phyloP scores from a whole-genome alignment of 2,329 filamentous ascomycete species.

The Calonectria montana region DNA sequence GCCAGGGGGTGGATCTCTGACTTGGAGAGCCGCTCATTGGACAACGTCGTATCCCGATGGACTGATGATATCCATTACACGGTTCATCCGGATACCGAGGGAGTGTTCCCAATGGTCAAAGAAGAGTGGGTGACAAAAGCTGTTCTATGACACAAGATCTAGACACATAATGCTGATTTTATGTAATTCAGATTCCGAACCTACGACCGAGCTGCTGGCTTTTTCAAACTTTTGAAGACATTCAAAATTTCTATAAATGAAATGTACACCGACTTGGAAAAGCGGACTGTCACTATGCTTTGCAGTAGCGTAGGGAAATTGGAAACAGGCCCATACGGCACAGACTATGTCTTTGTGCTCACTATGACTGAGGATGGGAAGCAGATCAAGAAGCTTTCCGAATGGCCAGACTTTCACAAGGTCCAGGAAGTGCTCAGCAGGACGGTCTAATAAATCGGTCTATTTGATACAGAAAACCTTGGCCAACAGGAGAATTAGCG shows the following conservation, averaged over 20 bases:
- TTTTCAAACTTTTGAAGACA: conserved; percentile 5
- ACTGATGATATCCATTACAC: conserved; percentile 14
- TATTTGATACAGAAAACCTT: too few species aligned
- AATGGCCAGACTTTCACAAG: conserved; percentile 13
- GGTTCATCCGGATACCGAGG: conserved; percentile 8
- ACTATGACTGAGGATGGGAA: conserved; percentile 14
- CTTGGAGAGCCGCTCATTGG: conserved; percentile 8
- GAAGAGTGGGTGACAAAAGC: neutral
- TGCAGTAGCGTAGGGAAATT: conserved; percentile 6
- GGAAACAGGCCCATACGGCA: conserved; percentile 8
- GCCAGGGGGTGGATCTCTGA: conserved; percentile 9
- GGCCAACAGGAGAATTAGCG: too few species aligned
- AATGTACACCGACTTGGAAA: conserved; percentile 8
- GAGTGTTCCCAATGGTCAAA: neutral
- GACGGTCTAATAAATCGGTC: neutral
- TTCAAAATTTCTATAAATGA: conserved; percentile 13
- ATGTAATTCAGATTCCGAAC: neutral
- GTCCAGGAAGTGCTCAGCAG: neutral
- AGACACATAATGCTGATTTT: neutral
- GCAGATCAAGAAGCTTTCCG: conserved; percentile 3
- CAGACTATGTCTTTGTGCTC: conserved; percentile 10
- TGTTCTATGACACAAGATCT: neutral
- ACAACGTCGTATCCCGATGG: conserved; percentile 9
- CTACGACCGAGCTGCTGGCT: neutral
- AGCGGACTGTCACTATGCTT: conserved; percentile 14